Conservation (phyloP, 2,329 filamentous ascomycete species). For the Epichloe festucae region DNA sequence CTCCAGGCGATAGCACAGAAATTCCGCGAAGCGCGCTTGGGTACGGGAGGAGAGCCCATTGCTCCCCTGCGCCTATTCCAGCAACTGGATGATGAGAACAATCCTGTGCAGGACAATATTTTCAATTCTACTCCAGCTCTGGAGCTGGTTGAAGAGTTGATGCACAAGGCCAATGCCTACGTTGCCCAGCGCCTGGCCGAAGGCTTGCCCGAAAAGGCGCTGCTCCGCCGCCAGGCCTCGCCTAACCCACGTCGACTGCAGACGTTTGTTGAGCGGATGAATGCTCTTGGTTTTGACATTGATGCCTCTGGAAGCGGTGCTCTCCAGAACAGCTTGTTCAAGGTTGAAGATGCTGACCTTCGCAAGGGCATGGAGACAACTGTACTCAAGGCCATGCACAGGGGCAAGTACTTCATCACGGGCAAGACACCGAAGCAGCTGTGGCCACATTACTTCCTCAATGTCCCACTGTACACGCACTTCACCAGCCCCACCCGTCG, state of each 20-base stretch:
- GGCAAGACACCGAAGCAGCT: constrained; percentile 66
- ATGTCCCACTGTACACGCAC: constrained; percentile 89
- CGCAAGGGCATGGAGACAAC: constrained; percentile 98
- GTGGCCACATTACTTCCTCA: constrained; percentile 81
- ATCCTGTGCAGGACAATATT: constrained; percentile 90
- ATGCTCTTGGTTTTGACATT: constrained; percentile 76
- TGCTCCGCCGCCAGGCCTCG: constrained; percentile 73
- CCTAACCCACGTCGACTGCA: constrained; percentile 82
- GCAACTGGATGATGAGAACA: constrained; percentile 94
- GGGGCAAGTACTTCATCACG: constrained; percentile 87
- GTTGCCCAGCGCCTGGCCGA: constrained; percentile 73
- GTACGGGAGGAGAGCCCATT: constrained; percentile 64
- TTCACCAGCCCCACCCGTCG: constrained; percentile 92
- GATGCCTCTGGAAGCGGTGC: constrained; percentile 81
- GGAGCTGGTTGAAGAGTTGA: constrained; percentile 88
- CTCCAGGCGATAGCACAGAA: constrained; percentile 75
- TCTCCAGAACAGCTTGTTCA: constrained; percentile 90
- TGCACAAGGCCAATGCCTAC: constrained; percentile 82
- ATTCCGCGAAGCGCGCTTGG: constrained; percentile 79
- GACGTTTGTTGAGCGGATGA: constrained; percentile 89
- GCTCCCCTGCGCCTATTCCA: constrained; percentile 80
- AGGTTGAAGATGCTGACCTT: constrained; percentile 74
- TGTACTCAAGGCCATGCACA: constrained; percentile 87
- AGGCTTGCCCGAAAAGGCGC: constrained; percentile 78
- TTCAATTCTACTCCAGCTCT: constrained; percentile 83